Evolutionary conservation across 805 yeast species (phyloP).

Genomic region (Sugiyamaella americana): DNA sequence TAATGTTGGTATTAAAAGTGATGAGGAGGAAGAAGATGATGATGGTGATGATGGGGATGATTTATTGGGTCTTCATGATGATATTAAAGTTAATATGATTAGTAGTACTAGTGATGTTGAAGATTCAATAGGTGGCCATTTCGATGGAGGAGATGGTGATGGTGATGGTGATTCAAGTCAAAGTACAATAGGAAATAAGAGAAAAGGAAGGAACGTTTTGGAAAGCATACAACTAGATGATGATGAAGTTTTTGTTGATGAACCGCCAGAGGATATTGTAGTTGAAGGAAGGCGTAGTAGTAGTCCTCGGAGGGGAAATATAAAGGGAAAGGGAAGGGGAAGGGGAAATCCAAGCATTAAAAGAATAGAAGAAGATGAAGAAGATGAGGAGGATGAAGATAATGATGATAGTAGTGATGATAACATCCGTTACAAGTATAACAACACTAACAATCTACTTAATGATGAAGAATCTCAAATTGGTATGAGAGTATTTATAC

Average conservation of each 20-base stretch:
- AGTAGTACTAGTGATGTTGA: constrained; percentile 14
- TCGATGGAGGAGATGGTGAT: not conserved
- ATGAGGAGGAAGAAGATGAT: constrained; percentile 9
- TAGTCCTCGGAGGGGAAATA: not conserved
- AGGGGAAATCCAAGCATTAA: not conserved
- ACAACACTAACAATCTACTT: not conserved
- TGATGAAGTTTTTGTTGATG: constrained; percentile 9
- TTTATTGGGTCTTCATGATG: not conserved
- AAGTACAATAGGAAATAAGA: constrained; percentile 1
- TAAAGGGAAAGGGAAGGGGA: not conserved
- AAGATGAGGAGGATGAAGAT: not conserved
- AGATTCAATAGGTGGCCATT: not conserved
- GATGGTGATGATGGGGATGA: constrained; percentile 14
- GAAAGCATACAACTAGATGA: constrained; percentile 2
- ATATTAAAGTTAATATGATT: not conserved
- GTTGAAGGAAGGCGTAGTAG: constrained; percentile 15
- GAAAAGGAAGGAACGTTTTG: constrained; percentile 2
- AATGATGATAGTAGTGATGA: not conserved
- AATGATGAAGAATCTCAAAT: not conserved
- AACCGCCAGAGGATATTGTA: constrained; percentile 30
- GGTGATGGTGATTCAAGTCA: not conserved
- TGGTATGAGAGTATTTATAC: constrained; percentile 6
- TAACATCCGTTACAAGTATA: too few relatives aligned
- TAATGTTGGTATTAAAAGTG: constrained; percentile 5
- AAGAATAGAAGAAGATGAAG: not conserved